Evolutionary conservation across 345 rosid genomes (phyloP).

Genomic region (Eucalyptus shirleyi): DNA sequence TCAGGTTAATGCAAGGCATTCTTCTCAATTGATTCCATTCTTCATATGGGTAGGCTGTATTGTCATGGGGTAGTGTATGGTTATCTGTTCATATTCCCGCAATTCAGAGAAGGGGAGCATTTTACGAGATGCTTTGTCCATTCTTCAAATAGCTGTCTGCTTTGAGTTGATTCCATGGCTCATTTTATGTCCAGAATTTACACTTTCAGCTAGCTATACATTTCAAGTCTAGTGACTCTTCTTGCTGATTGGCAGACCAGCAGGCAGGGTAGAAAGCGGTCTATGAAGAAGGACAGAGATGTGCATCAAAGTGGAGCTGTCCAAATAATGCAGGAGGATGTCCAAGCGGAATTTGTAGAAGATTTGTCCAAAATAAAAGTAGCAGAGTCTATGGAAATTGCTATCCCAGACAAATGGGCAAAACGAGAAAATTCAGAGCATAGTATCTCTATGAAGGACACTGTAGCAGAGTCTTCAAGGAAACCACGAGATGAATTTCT

Average conservation of each 20-base stretch:
- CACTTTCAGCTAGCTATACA: background rate
- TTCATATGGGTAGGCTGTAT: background rate
- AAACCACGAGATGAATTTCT: background rate
- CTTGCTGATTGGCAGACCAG: conserved; percentile 23
- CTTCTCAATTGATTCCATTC: background rate
- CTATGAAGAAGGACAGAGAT: conserved; percentile 13
- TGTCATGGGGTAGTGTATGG: background rate
- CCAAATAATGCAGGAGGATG: conserved; percentile 34
- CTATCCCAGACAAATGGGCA: conserved; percentile 8
- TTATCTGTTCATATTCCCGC: background rate
- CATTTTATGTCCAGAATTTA: background rate
- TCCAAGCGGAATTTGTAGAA: conserved; percentile 48
- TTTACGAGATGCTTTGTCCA: background rate
- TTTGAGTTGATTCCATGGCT: background rate
- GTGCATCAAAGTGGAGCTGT: conserved; percentile 13
- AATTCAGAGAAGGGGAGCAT: background rate
- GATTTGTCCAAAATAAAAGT: conserved; percentile 67
- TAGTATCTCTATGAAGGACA: background rate
- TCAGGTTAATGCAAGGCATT: conserved; percentile 26
- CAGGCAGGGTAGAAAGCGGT: conserved; percentile 19
- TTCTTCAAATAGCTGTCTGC: background rate
- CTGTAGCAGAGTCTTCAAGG: background rate
- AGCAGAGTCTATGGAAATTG: conserved; percentile 28
- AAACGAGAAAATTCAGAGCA: conserved; percentile 8
- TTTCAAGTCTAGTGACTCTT: background rate